Base-by-base conservation (phyloP, 345 rosid species). In the Zanthoxylum bungeanum region DNA sequence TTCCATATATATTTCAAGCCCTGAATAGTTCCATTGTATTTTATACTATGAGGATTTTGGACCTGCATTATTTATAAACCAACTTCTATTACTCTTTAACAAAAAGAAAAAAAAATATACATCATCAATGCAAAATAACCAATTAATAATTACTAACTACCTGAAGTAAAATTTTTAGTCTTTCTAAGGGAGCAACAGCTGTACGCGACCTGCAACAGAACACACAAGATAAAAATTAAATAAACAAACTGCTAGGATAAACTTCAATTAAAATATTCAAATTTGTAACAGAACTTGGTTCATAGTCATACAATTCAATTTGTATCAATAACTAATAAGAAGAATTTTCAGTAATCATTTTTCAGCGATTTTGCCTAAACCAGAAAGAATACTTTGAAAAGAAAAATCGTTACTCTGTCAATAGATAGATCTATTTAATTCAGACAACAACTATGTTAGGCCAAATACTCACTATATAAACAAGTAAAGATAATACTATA, bases 1-100 rank as follows among this genome's bases (percentile, higher is more conserved):
- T 73, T 86, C 97, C 94, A 87, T 74, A 93, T 90, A 73, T 89
- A 90, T 77, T 89, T 90, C 88, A 93, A 83, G 16, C 98, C 97
- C 76, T 89, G 98, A 39, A 93, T 68, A 51, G 98, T 93, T 73
- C 98, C 97, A 37, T 75, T 93, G 78, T 90, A 93, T 70, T 86
- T 89, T 79, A 87, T 86, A 80, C 80, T 86, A 80, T 87, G 91
- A 44, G 97, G 93, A 87, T 90, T 93, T 75, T 93, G 98, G 73
- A 90, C 98, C 98, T 88, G 82, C 80, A 77, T 42, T 12, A 60
- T 55, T 70, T 40, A 63, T 73, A 76, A 81, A 62, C 61, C 57
- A 69, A 68, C 70, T 63, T 73, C 44, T 10, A 39, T 76, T 71
- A 58, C 37, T 66, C 69, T 49, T 52, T 16, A 24, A 42, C 70